A percentile compares a stretch with the other conserved stretches of the same genome.
Evolutionary conservation across 2,329 filamentous ascomycete genomes (phyloP).

Genomic region (Apiospora hydei): DNA sequence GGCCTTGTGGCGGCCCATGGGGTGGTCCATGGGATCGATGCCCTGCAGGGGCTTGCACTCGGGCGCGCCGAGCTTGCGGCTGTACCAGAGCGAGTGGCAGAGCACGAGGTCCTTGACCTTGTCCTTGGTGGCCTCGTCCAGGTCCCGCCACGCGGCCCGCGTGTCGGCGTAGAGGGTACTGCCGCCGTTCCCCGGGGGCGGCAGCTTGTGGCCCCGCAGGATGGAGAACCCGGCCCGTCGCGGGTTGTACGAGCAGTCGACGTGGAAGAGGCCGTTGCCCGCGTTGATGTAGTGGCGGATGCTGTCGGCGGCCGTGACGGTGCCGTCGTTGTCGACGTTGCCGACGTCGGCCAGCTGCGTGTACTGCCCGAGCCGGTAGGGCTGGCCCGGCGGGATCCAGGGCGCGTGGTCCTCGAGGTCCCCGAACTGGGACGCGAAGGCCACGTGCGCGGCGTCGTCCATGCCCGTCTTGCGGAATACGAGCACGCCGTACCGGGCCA

Average conservation of each 20-base stretch:
- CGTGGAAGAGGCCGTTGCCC: constrained; percentile 61
- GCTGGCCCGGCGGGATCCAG: constrained; percentile 17
- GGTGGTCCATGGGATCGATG: constrained; percentile 47
- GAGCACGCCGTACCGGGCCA: constrained; percentile 23
- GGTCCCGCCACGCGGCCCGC: constrained; percentile 56
- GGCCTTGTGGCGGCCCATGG: constrained; percentile 55
- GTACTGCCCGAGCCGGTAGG: constrained; percentile 7
- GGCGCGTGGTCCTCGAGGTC: constrained; percentile 15
- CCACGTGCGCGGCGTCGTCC: constrained; percentile 13
- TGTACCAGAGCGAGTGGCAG: constrained; percentile 60
- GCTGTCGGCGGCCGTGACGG: constrained; percentile 32
- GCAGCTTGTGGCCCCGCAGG: constrained; percentile 56
- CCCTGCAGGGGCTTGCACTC: constrained; percentile 50
- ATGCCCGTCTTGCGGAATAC: constrained; percentile 15
- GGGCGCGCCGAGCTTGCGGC: constrained; percentile 58
- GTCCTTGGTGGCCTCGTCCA: constrained; percentile 45
- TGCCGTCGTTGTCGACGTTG: constrained; percentile 22
- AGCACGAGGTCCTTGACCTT: constrained; percentile 54
- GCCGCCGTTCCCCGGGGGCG: constrained; percentile 55
- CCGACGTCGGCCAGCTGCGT: constrained; percentile 21
- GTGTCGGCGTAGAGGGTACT: constrained; percentile 62
- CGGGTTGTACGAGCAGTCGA: constrained; percentile 63
- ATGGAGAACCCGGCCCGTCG: constrained; percentile 49
- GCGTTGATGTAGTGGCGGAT: constrained; percentile 35
- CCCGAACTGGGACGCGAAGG: constrained; percentile 10